These are phyloP conservation scores for Scheffersomyces insectosa DNA, from an alignment of 1,139 yeast genomes.

Conservation along the genomic window DNA sequence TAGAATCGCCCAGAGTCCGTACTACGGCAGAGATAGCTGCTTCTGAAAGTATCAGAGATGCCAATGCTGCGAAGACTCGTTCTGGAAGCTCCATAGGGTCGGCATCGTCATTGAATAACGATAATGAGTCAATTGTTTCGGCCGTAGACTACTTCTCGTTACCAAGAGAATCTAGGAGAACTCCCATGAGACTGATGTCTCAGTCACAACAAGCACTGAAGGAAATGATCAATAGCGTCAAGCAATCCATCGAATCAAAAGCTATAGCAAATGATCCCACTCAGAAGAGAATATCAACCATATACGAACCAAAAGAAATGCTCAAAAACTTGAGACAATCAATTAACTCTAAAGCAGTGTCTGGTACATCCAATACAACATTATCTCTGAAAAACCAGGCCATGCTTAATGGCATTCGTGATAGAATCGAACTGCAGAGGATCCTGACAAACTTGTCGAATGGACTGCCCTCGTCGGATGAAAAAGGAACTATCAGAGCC, in stretches of 20 bases:
- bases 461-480: not conserved
- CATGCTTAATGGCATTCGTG: conserved; percentile 20
- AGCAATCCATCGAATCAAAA: conserved; percentile 14
- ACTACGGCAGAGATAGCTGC: not conserved
- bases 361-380: conserved; percentile 2
- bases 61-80: not conserved
- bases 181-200: conserved; percentile 1
- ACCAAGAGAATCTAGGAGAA: no score
- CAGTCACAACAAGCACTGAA: conserved; percentile 5
- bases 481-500: not conserved
- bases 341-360: conserved; percentile 14
- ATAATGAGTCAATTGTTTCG: not conserved
- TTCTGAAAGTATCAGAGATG: not conserved
- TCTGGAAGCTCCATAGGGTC: no score
- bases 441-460: conserved; percentile 2
- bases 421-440: conserved; percentile 20
- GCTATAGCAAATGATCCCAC: conserved; percentile 9
- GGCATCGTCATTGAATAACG: no score
- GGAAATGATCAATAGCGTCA: conserved; percentile 15
- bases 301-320: conserved; percentile 18
- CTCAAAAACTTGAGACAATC: conserved; percentile 17
- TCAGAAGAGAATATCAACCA: conserved; percentile 7
- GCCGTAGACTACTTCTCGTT: not conserved
- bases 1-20: not conserved
- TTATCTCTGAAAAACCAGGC: conserved; percentile 13